These are phyloP conservation scores for Botrytis squamosa DNA, from an alignment of 2,329 filamentous ascomycete species.

Conservation along the genomic window DNA sequence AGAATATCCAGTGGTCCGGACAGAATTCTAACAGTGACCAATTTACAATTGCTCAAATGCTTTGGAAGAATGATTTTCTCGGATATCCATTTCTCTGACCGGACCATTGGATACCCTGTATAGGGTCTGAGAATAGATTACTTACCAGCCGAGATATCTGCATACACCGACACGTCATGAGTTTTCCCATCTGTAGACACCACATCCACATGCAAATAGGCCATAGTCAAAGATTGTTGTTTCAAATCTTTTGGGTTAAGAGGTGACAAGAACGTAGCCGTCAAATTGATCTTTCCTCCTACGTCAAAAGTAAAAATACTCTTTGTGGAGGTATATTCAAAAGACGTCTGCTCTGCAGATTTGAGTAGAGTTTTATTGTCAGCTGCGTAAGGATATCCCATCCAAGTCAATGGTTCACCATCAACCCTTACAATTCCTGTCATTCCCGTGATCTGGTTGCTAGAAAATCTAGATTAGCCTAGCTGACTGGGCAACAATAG, in stretches of 20 bases:
- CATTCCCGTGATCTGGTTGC: slow-evolving; percentile 61
- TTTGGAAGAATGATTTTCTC: not conserved
- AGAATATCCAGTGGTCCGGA: not conserved
- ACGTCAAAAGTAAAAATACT: slow-evolving; percentile 69
- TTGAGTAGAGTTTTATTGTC: slow-evolving; percentile 34
- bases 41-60: not conserved
- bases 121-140: slow-evolving; percentile 11
- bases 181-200: slow-evolving; percentile 58
- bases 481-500: not conserved
- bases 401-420: slow-evolving; percentile 58
- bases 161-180: slow-evolving; percentile 69
- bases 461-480: slow-evolving; percentile 31
- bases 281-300: slow-evolving; percentile 59
- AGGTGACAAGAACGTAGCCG: slow-evolving; percentile 68
- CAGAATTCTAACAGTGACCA: not conserved
- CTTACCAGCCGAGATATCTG: slow-evolving; percentile 68
- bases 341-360: slow-evolving; percentile 58
- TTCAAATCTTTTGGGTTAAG: slow-evolving; percentile 64
- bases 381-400: slow-evolving; percentile 54
- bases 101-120: not conserved
- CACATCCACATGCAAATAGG: slow-evolving; percentile 66
- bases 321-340: slow-evolving; percentile 69
- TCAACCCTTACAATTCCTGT: slow-evolving; percentile 69
- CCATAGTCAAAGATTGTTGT: slow-evolving; percentile 67
- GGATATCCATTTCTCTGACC: not conserved